Evolutionary conservation across 805 yeast genomes (phyloP).

Genomic region (Debaryomyces prosopidis): DNA sequence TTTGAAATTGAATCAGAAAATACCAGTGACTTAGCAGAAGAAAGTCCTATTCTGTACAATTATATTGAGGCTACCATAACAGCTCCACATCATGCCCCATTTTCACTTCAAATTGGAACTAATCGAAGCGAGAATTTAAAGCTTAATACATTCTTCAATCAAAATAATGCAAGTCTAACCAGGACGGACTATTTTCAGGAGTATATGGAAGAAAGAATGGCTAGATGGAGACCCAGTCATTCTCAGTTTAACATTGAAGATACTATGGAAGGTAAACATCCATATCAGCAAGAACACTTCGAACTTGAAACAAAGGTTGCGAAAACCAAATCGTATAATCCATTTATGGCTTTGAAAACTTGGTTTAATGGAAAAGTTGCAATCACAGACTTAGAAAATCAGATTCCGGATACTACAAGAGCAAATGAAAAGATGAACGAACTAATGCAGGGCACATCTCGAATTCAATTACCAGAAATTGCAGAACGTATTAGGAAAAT

Average conservation of each 20-base stretch:
- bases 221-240: slow-evolving; percentile 32
- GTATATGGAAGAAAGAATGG: slow-evolving; percentile 30
- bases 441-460: not conserved
- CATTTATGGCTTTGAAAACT: not conserved
- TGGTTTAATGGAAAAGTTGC: slow-evolving; percentile 7
- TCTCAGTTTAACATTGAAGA: slow-evolving; percentile 32
- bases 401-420: not conserved
- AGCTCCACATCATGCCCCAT: slow-evolving; percentile 24
- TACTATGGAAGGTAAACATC: slow-evolving; percentile 25
- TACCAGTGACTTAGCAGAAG: not conserved
- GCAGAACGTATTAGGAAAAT: slow-evolving; percentile 4
- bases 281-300: slow-evolving; percentile 21
- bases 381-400: not conserved
- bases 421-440: not conserved
- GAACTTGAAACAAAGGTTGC: not conserved
- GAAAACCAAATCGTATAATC: not conserved
- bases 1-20: slow-evolving; percentile 11
- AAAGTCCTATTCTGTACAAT: slow-evolving; percentile 10
- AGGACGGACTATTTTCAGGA: slow-evolving; percentile 18
- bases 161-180: slow-evolving; percentile 11
- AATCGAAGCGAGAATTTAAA: slow-evolving; percentile 1
- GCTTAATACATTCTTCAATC: slow-evolving; percentile 7
- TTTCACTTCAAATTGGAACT: slow-evolving; percentile 4
- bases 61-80: slow-evolving; percentile 4
- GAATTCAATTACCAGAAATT: slow-evolving; percentile 4